phyloP scores from a whole-genome alignment of 345 rosid genomes.

The Corchorus capsularis region DNA sequence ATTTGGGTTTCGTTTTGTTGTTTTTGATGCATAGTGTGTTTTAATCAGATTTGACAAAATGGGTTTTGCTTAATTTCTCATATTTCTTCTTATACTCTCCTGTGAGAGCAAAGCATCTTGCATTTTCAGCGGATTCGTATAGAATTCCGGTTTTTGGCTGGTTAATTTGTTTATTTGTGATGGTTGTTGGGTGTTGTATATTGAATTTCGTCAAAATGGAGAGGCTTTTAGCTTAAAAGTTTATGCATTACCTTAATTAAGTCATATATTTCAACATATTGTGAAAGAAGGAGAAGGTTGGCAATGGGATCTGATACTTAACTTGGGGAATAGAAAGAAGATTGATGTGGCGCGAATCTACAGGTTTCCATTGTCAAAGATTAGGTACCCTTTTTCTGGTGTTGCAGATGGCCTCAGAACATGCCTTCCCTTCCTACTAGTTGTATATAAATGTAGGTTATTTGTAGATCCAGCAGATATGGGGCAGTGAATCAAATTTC shows the following conservation, averaged over 20 bases:
- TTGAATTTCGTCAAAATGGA: neutral
- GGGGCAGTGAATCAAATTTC: neutral
- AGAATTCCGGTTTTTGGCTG: neutral
- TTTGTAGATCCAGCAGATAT: neutral
- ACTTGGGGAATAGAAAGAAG: neutral
- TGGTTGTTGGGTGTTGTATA: conserved; percentile 5
- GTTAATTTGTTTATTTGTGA: neutral
- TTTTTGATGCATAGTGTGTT: neutral
- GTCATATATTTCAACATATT: neutral
- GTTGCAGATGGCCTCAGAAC: neutral
- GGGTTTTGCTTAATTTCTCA: conserved; percentile 8
- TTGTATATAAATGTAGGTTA: neutral
- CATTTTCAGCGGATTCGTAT: neutral
- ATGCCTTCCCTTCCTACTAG: neutral
- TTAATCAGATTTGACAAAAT: conserved; percentile 9
- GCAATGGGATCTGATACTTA: conserved; percentile 9
- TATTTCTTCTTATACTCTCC: neutral
- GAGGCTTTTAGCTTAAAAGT: neutral
- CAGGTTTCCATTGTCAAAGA: neutral
- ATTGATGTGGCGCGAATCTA: neutral
- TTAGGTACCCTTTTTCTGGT: neutral
- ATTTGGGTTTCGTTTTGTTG: neutral
- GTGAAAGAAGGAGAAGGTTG: neutral
- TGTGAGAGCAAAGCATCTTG: neutral
- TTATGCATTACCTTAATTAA: neutral